Percentiles rank a stretch among this genome's conserved stretches.
These are phyloP conservation scores for Spergularia azorica DNA, from an alignment of 179 eudicot genomes.

Conservation along the genomic window DNA sequence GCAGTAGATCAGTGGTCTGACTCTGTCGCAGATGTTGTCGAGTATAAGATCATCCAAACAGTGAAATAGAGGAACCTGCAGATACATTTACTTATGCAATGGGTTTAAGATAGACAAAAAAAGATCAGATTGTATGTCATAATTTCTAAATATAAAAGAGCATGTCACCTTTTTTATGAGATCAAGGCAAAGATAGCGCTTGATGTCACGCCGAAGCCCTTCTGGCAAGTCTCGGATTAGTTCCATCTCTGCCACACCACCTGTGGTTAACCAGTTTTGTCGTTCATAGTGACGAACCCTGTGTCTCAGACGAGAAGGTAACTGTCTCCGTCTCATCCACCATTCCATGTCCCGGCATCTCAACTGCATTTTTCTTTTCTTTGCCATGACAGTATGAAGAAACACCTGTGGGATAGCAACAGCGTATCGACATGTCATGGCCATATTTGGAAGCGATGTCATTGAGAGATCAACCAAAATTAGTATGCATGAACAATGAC, in stretches of 20 bases:
- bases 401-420: conserved; percentile 44
- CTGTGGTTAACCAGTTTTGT: conserved; percentile 62
- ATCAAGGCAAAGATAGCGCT: conserved; percentile 71
- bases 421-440: background rate
- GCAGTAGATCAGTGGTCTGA: conserved; percentile 72
- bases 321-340: conserved; percentile 79
- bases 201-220: conserved; percentile 73
- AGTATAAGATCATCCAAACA: conserved; percentile 81
- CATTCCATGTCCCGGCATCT: conserved; percentile 68
- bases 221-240: conserved; percentile 71
- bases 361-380: conserved; percentile 57
- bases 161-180: conserved; percentile 52
- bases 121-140: background rate
- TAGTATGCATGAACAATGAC: background rate
- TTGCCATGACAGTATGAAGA: conserved; percentile 56
- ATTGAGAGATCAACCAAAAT: background rate
- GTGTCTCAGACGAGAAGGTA: conserved; percentile 56
- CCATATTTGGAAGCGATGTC: background rate
- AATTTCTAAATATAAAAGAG: background rate
- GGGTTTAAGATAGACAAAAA: too few species aligned
- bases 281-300: conserved; percentile 65
- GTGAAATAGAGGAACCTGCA: conserved; percentile 72
- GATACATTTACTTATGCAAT: background rate
- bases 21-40: conserved; percentile 93
- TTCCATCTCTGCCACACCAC: conserved; percentile 74